Conservation (phyloP, 1,284 basidiomycete species). For the Sporisorium exsertum region DNA sequence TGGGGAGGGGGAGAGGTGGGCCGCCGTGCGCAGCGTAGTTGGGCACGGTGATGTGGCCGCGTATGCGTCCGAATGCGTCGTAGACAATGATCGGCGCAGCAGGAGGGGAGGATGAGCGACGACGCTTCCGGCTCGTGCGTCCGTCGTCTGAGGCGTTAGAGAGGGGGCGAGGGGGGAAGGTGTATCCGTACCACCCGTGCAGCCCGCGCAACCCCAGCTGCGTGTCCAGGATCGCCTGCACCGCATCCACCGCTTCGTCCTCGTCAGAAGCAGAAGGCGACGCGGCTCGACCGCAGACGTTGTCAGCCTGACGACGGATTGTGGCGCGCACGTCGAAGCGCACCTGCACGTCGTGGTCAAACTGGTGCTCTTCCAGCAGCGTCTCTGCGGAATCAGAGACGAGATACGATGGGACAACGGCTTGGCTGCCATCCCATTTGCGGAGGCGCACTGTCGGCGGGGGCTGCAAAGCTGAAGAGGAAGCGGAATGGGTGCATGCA, state of each 20-base stretch:
- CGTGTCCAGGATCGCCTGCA: constrained; percentile 14
- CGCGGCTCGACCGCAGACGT: neutral
- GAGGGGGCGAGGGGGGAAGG: constrained; percentile 4
- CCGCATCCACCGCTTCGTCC: constrained; percentile 4
- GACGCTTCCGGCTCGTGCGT: constrained; percentile 5
- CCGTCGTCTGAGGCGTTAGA: neutral
- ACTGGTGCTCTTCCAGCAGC: constrained; percentile 15
- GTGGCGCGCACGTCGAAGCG: constrained; percentile 1
- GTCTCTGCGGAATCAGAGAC: constrained; percentile 9
- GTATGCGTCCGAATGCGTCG: constrained; percentile 33
- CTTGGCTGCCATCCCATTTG: constrained; percentile 31
- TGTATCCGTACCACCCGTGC: constrained; percentile 35
- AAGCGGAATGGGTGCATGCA: neutral
- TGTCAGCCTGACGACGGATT: neutral
- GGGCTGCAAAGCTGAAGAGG: neutral
- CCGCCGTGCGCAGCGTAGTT: constrained; percentile 21
- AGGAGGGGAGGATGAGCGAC: constrained; percentile 5
- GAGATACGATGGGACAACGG: constrained; percentile 10
- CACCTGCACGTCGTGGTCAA: constrained; percentile 13
- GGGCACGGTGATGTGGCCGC: constrained; percentile 11
- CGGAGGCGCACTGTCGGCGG: constrained; percentile 18
- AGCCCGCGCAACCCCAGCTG: constrained; percentile 19
- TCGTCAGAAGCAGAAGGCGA: neutral
- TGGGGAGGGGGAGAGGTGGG: constrained; percentile 18
- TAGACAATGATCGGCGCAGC: constrained; percentile 31